Percentiles rank a stretch among this genome's conserved stretches.
Conservation (phyloP, 257 asterid genomes). For the Mentha longifolia region DNA sequence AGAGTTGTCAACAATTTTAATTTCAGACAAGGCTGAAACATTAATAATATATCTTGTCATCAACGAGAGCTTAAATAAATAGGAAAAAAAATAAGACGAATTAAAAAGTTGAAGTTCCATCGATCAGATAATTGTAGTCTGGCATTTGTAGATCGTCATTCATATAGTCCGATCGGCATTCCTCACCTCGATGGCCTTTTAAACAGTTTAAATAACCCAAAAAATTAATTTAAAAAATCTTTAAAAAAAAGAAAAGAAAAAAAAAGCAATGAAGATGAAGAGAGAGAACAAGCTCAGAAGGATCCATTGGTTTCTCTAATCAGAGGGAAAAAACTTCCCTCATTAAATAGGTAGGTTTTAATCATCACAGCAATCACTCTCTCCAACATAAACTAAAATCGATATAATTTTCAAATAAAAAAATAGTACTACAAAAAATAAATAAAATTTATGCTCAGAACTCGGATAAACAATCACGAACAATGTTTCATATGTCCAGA, state of each 20-base stretch:
- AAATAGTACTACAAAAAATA: not conserved
- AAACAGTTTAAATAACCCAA: not conserved
- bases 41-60: not conserved
- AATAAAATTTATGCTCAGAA: slow-evolving; percentile 48
- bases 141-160: slow-evolving; percentile 60
- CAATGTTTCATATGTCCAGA: slow-evolving; percentile 72
- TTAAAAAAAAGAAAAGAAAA: too few species aligned
- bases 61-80: slow-evolving; percentile 21
- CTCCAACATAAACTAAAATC: not conserved
- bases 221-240: not conserved
- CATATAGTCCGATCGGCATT: slow-evolving; percentile 40
- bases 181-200: slow-evolving; percentile 52
- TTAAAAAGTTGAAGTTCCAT: not conserved
- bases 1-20: slow-evolving; percentile 26
- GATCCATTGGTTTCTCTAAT: slow-evolving; percentile 91
- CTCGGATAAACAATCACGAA: slow-evolving; percentile 58
- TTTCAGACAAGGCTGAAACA: slow-evolving; percentile 52
- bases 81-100: too few species aligned
- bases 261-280: not conserved
- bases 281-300: slow-evolving; percentile 65
- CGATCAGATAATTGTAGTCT: slow-evolving; percentile 94
- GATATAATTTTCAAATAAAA: not conserved
- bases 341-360: slow-evolving; percentile 78
- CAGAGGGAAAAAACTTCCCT: slow-evolving; percentile 50
- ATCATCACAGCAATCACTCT: slow-evolving; percentile 55